Evolutionary conservation across 108 stramenopile genomes (phyloP).

Genomic region (Skeletonema grethae): DNA sequence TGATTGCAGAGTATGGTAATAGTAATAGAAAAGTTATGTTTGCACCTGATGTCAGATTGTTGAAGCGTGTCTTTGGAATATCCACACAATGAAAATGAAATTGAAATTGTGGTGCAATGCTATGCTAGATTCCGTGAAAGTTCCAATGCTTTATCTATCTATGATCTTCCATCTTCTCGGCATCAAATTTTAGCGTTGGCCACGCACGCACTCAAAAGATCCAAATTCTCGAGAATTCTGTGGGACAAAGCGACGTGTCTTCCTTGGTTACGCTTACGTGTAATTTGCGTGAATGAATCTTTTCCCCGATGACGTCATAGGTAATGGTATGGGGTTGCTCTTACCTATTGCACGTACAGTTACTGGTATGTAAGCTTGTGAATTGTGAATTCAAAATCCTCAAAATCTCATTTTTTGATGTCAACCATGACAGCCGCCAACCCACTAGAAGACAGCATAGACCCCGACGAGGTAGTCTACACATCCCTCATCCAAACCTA

Average conservation of each 20-base stretch:
- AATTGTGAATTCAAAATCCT: no score
- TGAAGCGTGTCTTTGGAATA: neutral
- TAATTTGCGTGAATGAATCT: no score
- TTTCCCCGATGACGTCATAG: neutral
- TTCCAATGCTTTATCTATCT: no score
- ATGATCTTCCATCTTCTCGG: neutral
- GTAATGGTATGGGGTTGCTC: no score
- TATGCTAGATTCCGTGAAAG: neutral
- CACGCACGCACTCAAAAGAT: neutral
- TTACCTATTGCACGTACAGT: no score
- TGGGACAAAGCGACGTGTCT: no score
- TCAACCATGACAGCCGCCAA: neutral
- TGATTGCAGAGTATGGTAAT: constrained; percentile 8
- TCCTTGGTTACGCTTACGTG: no score
- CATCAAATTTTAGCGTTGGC: neutral
- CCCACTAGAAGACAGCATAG: neutral
- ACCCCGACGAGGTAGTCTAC: constrained; percentile 55
- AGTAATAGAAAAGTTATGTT: neutral
- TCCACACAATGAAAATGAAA: neutral
- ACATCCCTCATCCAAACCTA: constrained; percentile 82
- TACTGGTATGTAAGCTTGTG: no score
- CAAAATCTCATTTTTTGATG: neutral
- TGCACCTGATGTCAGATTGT: neutral
- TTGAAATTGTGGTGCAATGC: neutral
- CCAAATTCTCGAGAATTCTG: no score